Base-by-base conservation (phyloP, 257 asterid species). In the Solanum tarapatanum region DNA sequence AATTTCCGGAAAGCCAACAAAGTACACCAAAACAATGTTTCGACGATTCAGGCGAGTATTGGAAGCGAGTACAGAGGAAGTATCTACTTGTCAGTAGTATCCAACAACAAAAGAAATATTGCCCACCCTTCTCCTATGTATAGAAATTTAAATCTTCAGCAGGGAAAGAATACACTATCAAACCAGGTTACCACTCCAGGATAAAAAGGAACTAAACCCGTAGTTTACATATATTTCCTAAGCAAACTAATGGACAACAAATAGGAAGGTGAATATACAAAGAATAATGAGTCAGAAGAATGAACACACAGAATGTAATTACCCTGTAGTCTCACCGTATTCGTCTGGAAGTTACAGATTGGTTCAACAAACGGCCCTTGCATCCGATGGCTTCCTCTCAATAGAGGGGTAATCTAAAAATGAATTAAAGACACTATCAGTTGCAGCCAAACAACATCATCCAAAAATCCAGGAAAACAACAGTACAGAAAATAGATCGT, bases 271-370 rank as follows among this genome's bases (percentile, higher is more conserved):
- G 70, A 48, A 51, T 11, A 51, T 10, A 82, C 28, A 48, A 7
- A 19, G 11, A 32, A 82, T 48, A 51, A 82, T 48, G 69, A 45
- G 28, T 80, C 26, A 45, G 19, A 45, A 80, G 85, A 45, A 28
- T 30, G 70, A 82, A 66, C 85, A 82, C 43, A 23, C 41, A 51
- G 85, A 62, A 82, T 17, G 85, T 90, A 72, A 88, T 92, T 93
- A 91, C 97, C 95, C 93, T 80, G 93, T 88, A 89, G 90, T 92
- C 97, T 93, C 94, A 92, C 97, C 96, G 82, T 93, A 91, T 92
- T 86, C 90, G 91, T 90, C 88, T 82, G 91, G 89, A 83, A 82
- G 87, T 91, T 89, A 88, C 82, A 88, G 62, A 87, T 93, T 84
- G 92, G 82, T 83, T 93, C 94, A 86, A 88, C 91, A 45, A 72